Conservation (phyloP, 768 basidiomycete genomes). For the Rhizopogon rudus region DNA sequence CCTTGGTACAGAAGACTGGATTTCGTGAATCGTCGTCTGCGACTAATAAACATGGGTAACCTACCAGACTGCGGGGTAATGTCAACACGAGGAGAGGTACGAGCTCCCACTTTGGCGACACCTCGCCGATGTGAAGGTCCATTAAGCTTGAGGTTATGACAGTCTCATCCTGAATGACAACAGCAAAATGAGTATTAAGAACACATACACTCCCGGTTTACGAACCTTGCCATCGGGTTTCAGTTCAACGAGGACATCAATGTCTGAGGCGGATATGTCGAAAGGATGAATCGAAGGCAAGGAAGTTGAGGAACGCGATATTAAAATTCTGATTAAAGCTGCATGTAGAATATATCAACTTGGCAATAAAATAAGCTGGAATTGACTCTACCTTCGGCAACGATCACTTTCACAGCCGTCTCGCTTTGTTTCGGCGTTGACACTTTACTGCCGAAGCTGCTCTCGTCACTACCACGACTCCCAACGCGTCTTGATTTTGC, state of each 20-base stretch:
- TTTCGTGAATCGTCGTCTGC: background rate
- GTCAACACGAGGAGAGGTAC: constrained; percentile 49
- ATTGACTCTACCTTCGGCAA: constrained; percentile 36
- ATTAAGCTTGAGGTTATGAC: constrained; percentile 57
- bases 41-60: constrained; percentile 15
- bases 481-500: constrained; percentile 31
- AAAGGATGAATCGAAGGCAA: constrained; percentile 38
- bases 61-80: constrained; percentile 52
- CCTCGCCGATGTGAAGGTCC: constrained; percentile 55
- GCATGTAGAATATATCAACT: constrained; percentile 2
- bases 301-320: constrained; percentile 41
- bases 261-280: constrained; percentile 53
- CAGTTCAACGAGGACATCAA: constrained; percentile 59
- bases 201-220: background rate
- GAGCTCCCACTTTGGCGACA: constrained; percentile 27
- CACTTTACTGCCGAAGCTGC: constrained; percentile 31
- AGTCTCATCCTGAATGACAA: constrained; percentile 58
- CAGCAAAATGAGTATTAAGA: constrained; percentile 4
- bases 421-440: constrained; percentile 28
- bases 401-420: constrained; percentile 43
- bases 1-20: constrained; percentile 40
- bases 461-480: constrained; percentile 41
- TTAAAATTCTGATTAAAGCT: constrained; percentile 39
- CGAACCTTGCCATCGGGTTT: constrained; percentile 69
- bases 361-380: background rate